Percentiles rank a stretch among this genome's conserved stretches.
Evolutionary conservation across 768 basidiomycete species (phyloP).

Genomic region (Postia placenta): DNA sequence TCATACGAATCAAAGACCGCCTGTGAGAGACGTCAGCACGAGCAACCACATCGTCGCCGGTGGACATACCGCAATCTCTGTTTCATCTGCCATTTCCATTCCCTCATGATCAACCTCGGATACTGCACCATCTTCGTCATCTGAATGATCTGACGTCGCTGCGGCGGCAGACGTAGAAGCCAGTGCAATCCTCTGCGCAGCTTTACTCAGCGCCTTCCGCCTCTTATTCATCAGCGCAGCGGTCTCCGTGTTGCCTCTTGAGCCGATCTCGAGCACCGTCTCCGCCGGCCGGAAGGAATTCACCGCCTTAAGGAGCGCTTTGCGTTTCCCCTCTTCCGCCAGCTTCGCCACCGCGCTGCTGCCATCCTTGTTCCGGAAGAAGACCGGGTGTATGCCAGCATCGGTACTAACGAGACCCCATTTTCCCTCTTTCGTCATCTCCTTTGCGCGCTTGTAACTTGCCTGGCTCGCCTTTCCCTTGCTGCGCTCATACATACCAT

Average conservation of each 20-base stretch:
- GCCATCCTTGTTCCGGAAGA: slow-evolving; percentile 33
- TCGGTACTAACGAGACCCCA: slow-evolving; percentile 67
- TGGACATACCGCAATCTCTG: slow-evolving; percentile 60
- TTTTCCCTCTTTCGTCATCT: slow-evolving; percentile 62
- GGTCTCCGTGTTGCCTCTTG: slow-evolving; percentile 55
- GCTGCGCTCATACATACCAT: slow-evolving; percentile 90
- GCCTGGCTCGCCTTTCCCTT: slow-evolving; percentile 84
- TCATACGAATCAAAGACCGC: slow-evolving; percentile 52
- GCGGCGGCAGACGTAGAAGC: slow-evolving; percentile 27
- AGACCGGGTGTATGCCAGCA: slow-evolving; percentile 66
- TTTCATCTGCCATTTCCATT: slow-evolving; percentile 74
- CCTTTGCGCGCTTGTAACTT: slow-evolving; percentile 86
- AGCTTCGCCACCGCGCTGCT: slow-evolving; percentile 28
- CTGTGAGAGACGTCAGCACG: slow-evolving; percentile 29
- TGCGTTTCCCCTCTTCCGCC: slow-evolving; percentile 49
- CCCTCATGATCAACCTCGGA: slow-evolving; percentile 20
- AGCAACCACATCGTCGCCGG: background rate
- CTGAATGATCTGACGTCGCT: slow-evolving; percentile 28
- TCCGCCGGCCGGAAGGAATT: slow-evolving; percentile 80
- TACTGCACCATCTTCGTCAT: slow-evolving; percentile 23
- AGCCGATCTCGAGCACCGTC: slow-evolving; percentile 87
- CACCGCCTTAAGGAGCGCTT: slow-evolving; percentile 65
- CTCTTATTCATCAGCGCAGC: slow-evolving; percentile 85
- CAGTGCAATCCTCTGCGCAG: slow-evolving; percentile 41
- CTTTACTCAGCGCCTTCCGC: slow-evolving; percentile 68